These are phyloP conservation scores for Fusarium haematococcum DNA, from an alignment of 2,329 filamentous ascomycete species.

Conservation along the genomic window DNA sequence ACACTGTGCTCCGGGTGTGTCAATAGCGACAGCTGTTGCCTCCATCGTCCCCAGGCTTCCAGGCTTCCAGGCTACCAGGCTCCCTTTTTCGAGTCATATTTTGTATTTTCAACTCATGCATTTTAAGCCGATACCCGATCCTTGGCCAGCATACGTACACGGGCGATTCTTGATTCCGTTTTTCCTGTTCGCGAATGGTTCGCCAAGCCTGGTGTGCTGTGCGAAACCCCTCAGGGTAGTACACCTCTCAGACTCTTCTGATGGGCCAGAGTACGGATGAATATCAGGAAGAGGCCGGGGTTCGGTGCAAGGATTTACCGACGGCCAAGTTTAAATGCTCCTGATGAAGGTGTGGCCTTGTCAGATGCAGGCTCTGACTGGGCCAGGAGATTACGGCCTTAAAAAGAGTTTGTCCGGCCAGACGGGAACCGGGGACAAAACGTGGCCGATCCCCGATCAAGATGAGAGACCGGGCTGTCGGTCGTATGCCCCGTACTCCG, in stretches of 20 bases:
- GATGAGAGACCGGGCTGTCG: neutral
- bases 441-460: conserved; percentile 17
- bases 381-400: conserved; percentile 4
- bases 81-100: neutral
- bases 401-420: neutral
- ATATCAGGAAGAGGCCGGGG: neutral
- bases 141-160: neutral
- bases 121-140: neutral
- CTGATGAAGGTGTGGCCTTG: neutral
- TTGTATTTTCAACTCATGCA: neutral
- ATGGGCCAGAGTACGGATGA: neutral
- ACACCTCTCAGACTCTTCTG: neutral
- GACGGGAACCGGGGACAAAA: conserved; percentile 16
- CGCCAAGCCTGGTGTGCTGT: neutral
- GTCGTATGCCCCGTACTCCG: neutral
- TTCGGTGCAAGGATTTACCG: conserved; percentile 6
- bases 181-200: neutral
- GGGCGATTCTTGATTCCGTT: neutral
- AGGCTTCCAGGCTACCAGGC: neutral
- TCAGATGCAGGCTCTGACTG: neutral
- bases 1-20: neutral
- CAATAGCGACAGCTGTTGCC: neutral
- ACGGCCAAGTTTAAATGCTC: neutral
- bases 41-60: neutral
- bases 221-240: neutral